Conservation (phyloP, 306 rosid species). For the Pyrus betulifolia region DNA sequence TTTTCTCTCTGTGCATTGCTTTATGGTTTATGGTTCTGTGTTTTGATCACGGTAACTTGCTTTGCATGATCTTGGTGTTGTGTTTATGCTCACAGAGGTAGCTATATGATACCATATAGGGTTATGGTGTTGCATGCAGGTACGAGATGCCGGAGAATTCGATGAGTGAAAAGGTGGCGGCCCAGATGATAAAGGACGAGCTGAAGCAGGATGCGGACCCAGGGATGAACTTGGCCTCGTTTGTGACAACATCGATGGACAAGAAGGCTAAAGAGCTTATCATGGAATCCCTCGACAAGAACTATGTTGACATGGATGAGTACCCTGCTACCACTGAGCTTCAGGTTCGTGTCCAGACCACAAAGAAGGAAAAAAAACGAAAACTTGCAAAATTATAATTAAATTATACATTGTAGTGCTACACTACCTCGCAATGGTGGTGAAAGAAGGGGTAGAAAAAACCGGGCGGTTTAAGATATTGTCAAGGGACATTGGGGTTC, state of each 20-base stretch:
- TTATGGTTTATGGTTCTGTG: no score
- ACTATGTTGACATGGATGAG: slow-evolving; percentile 70
- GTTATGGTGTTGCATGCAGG: slow-evolving; percentile 1
- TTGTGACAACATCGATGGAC: slow-evolving; percentile 71
- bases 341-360: slow-evolving; percentile 23
- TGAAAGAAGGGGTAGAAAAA: slow-evolving; percentile 16
- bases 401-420: no score
- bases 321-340: slow-evolving; percentile 78
- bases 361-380: no score
- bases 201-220: slow-evolving; percentile 55
- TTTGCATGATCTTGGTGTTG: no score
- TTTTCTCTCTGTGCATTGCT: no score
- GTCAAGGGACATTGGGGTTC: slow-evolving; percentile 30
- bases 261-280: slow-evolving; percentile 64
- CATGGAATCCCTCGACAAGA: slow-evolving; percentile 72
- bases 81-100: no score
- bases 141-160: slow-evolving; percentile 46
- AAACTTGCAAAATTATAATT: no score
- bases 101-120: neutral
- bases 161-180: slow-evolving; percentile 51
- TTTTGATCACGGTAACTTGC: no score
- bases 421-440: slow-evolving; percentile 15
- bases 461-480: slow-evolving; percentile 19
- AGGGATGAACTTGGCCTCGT: slow-evolving; percentile 67
- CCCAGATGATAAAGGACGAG: slow-evolving; percentile 56